Evolutionary conservation across 2,329 filamentous ascomycete species (phyloP).

Genomic region (Hypocrella siamensis): DNA sequence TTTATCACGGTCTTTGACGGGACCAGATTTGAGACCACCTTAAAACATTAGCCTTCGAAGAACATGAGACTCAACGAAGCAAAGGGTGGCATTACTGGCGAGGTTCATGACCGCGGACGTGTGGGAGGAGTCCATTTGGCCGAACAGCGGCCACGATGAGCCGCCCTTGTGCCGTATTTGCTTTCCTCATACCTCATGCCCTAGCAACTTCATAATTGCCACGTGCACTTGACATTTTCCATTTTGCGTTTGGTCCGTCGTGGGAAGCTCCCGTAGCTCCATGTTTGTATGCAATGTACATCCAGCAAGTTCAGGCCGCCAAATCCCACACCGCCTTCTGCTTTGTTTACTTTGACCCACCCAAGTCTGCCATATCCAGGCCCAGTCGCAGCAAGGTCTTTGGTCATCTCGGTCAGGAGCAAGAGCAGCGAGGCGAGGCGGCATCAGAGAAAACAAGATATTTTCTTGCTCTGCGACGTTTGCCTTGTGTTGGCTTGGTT

Average conservation of each 20-base stretch:
- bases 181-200: no score
- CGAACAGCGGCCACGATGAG: no score
- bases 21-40: conserved; percentile 19
- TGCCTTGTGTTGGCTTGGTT: no score
- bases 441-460: no score
- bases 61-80: conserved; percentile 3
- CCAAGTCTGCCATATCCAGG: conserved; percentile 8
- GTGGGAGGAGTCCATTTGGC: conserved; percentile 16
- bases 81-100: conserved; percentile 12
- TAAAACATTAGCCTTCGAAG: conserved; percentile 1
- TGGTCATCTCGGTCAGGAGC: conserved; percentile 7
- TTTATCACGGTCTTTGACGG: conserved; percentile 21
- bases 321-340: conserved; percentile 19
- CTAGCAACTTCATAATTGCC: no score
- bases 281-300: no score
- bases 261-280: no score
- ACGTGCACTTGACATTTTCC: no score
- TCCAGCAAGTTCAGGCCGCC: no score
- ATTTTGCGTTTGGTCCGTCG: no score
- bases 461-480: not conserved
- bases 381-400: conserved; percentile 7
- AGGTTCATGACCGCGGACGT: conserved; percentile 18
- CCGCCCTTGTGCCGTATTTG: no score
- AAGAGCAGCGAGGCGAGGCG: conserved; percentile 16
- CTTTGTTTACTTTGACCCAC: conserved; percentile 13